Base-by-base conservation (phyloP, 495 filamentous ascomycete genomes). In the Penicillium riverlandense region DNA sequence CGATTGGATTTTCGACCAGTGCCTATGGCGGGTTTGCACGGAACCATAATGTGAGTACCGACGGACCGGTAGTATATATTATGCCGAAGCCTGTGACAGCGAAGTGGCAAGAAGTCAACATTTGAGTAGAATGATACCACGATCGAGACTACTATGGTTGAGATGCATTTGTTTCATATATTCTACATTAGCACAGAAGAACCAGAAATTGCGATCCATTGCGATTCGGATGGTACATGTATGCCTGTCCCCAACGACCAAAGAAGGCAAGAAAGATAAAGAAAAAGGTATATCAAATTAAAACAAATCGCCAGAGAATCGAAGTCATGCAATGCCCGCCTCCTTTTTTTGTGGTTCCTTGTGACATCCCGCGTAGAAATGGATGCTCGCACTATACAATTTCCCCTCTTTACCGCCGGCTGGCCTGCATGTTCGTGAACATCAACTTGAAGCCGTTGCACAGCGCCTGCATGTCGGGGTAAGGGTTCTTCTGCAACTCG, bases 381-480 rank as follows among this genome's bases (percentile, higher is more conserved):
- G 22, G 22, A 22, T 22, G 22, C 22, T 22, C 22, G 22, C 22
- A 22, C 22, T 58, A 61, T 52, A 61, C 33, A 22, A 27, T n/a
- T 32, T 57, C 43, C 58, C 14, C 54, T 49, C 35, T 22, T 22
- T 22, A 22, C 4, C 22, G 22, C 22, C 57, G 57, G 8, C 63
- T 59, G 31, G 54, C 61, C 52, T 76, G 67, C 74, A 76, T 74
- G 45, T 77, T 79, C 36, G 55, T 66, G 54, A 80, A 82, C 37
- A 84, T 63, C 60, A 82, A 35, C 62, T 85, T 85, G 66, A 85
- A 85, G 8, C 82, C 91, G 72, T 98, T 98, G 71, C 88, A 95
- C 40, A 98, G 72, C 14, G 89, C 87, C 52, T 82, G 74, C 85
- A 96, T 94, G 57, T 96, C 89, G 6, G 92, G 91, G 57, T 97